A percentile compares a stretch with the other conserved stretches of the same genome.
These are phyloP conservation scores for Fusarium subglutinans DNA, from an alignment of 2,329 filamentous ascomycete genomes.

Conservation along the genomic window DNA sequence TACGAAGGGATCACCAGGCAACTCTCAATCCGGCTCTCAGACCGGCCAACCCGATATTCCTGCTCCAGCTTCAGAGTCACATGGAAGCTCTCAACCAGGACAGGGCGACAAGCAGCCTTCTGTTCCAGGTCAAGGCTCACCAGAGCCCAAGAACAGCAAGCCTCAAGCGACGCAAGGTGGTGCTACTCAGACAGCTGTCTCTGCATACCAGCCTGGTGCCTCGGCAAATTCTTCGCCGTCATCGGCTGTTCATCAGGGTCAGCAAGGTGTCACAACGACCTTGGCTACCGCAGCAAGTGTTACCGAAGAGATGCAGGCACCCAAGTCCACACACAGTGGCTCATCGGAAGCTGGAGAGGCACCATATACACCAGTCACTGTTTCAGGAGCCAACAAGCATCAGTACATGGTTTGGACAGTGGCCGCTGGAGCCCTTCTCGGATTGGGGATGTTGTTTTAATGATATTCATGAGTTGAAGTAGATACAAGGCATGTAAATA, in stretches of 20 bases:
- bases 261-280: neutral
- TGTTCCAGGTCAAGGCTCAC: neutral
- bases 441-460: neutral
- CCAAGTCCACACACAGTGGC: neutral
- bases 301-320: neutral
- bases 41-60: rapidly evolving
- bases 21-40: neutral
- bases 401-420: neutral
- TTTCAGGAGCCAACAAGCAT: neutral
- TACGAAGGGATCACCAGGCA: neutral
- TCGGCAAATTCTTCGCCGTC: neutral
- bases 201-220: neutral
- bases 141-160: neutral
- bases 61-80: neutral
- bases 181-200: neutral
- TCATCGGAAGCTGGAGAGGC: neutral
- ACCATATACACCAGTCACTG: neutral
- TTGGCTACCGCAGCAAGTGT: neutral
- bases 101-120: neutral
- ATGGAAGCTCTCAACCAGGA: neutral
- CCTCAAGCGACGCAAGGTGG: neutral
- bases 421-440: neutral
- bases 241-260: neutral
- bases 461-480: rapidly evolving
- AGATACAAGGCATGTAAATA: neutral